Conservation (phyloP, 2,329 filamentous ascomycete genomes). For the Diplodia intermedia region DNA sequence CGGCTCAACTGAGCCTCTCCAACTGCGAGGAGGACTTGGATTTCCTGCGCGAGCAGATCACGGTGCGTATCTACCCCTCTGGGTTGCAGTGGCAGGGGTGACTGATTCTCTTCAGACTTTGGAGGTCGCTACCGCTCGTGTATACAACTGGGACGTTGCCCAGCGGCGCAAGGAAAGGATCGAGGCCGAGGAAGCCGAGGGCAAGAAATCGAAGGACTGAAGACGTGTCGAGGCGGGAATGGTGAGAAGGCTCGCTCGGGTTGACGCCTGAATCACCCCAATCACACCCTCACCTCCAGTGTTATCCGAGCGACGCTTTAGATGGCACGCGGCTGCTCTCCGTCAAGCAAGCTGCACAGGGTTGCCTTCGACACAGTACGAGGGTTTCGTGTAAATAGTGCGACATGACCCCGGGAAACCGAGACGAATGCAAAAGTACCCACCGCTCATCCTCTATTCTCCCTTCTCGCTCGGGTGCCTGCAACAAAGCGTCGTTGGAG, state of each 20-base stretch:
- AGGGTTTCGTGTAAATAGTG: conserved; percentile 11
- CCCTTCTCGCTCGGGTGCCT: neutral
- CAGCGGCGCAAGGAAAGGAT: conserved; percentile 90
- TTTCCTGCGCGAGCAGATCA: conserved; percentile 95
- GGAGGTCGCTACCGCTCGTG: conserved; percentile 92
- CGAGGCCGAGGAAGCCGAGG: conserved; percentile 58
- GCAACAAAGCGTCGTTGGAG: no score
- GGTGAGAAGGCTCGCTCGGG: neutral
- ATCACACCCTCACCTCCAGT: neutral
- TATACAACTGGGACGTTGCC: conserved; percentile 99
- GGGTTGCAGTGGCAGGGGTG: neutral
- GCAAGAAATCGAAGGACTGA: conserved; percentile 41
- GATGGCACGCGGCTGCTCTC: neutral
- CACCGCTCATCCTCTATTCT: neutral
- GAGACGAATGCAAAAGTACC: neutral
- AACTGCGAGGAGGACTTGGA: conserved; percentile 97
- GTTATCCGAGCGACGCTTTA: neutral
- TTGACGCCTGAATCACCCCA: neutral
- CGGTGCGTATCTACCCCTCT: conserved; percentile 63
- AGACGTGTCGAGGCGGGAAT: neutral
- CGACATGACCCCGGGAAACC: conserved; percentile 4
- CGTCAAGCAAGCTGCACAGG: neutral
- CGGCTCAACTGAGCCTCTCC: conserved; percentile 78
- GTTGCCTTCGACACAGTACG: neutral
- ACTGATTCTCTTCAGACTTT: conserved; percentile 70